Evolutionary conservation across 176 grass and related monocot species (phyloP).

Genomic region (Oryza longistaminata): DNA sequence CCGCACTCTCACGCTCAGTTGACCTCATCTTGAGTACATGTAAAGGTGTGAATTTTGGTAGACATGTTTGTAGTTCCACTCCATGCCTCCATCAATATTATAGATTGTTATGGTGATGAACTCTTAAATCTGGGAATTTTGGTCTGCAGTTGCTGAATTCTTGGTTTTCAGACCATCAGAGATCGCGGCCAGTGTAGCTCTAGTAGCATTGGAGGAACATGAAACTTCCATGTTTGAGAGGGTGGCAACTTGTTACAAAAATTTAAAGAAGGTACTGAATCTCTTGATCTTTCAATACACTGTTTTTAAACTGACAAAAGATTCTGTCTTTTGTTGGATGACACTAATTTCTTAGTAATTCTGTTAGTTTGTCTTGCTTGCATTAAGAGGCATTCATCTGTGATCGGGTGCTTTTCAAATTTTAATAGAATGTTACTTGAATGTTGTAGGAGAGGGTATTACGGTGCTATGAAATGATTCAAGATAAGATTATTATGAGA

Average conservation of each 20-base stretch:
- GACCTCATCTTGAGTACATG: slow-evolving; percentile 75
- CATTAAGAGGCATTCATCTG: background rate
- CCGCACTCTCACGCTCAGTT: slow-evolving; percentile 50
- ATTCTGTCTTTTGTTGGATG: background rate
- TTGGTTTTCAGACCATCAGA: slow-evolving; percentile 84
- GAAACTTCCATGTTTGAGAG: slow-evolving; percentile 55
- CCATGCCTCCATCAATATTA: background rate
- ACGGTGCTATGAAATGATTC: slow-evolving; percentile 49
- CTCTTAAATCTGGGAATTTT: slow-evolving; percentile 30
- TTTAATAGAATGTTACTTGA: background rate
- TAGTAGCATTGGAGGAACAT: slow-evolving; percentile 54
- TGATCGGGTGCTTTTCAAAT: background rate
- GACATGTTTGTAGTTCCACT: background rate
- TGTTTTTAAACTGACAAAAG: background rate
- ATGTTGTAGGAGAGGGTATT: slow-evolving; percentile 58
- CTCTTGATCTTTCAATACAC: background rate
- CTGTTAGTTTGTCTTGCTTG: background rate
- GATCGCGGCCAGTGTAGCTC: slow-evolving; percentile 71
- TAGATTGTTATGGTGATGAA: background rate
- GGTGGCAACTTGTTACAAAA: slow-evolving; percentile 52
- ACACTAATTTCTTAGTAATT: background rate
- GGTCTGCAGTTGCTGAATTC: slow-evolving; percentile 73
- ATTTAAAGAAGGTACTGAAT: slow-evolving; percentile 66
- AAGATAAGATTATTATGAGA: slow-evolving; percentile 40
- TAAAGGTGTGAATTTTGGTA: slow-evolving; percentile 49